Conservation (phyloP, 225 moss, liverwort and hornwort genomes). For the Sphagnum tenellum region DNA sequence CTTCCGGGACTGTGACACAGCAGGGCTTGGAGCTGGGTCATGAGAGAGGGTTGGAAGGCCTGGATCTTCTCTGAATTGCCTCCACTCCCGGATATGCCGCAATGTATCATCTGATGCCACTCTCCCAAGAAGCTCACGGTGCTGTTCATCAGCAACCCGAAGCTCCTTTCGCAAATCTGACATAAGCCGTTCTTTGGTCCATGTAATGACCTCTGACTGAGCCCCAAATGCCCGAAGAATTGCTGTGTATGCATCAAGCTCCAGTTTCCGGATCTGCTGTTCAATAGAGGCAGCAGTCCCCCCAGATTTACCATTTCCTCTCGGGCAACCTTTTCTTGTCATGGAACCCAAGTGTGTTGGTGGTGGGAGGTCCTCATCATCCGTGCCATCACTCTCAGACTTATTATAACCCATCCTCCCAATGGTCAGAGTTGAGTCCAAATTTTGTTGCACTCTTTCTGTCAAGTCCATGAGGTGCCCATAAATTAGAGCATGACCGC, state of each 20-base stretch:
- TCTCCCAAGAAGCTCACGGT: slow-evolving; percentile 71
- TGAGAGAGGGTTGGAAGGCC: slow-evolving; percentile 31
- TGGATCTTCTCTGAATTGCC: slow-evolving; percentile 51
- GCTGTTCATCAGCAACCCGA: slow-evolving; percentile 85
- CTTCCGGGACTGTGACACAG: slow-evolving; percentile 82
- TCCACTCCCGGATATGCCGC: slow-evolving; percentile 55
- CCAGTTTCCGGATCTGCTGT: slow-evolving; percentile 76
- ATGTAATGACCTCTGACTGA: slow-evolving; percentile 78
- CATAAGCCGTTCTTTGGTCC: slow-evolving; percentile 82
- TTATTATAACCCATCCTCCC: slow-evolving; percentile 5
- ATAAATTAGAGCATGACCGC: too few relatives aligned
- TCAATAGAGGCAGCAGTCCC: slow-evolving; percentile 37
- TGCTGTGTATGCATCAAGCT: slow-evolving; percentile 79
- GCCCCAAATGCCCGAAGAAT: slow-evolving; percentile 85
- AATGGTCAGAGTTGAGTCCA: too few relatives aligned
- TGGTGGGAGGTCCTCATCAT: slow-evolving; percentile 32
- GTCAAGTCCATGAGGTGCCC: too few relatives aligned
- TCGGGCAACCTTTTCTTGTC: slow-evolving; percentile 59
- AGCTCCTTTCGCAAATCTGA: slow-evolving; percentile 83
- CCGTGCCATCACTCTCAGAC: slow-evolving; percentile 58
- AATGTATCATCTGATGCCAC: slow-evolving; percentile 57
- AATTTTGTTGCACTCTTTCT: too few relatives aligned
- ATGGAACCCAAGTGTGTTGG: slow-evolving; percentile 47
- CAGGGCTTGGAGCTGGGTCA: slow-evolving; percentile 84
- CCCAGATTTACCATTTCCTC: slow-evolving; percentile 74